These are phyloP conservation scores for Cryptococcus maquisensis DNA, from an alignment of 1,284 basidiomycete species.

Conservation along the genomic window DNA sequence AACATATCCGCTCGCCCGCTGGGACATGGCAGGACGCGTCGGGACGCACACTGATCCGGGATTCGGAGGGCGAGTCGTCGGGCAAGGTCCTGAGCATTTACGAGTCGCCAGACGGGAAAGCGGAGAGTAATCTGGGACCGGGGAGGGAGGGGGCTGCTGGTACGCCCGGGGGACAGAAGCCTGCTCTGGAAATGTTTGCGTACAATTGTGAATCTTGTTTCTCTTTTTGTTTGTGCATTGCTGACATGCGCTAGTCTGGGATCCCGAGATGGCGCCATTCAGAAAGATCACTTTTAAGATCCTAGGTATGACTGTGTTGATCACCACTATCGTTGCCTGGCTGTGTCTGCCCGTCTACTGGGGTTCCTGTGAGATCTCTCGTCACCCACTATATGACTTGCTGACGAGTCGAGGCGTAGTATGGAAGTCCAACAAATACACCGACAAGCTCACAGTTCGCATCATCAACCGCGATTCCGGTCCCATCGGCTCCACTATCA, in stretches of 20 bases:
- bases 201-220: conserved; percentile 10
- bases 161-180: not conserved
- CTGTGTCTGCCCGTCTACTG: conserved; percentile 48
- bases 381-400: not conserved
- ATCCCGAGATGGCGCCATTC: conserved; percentile 32
- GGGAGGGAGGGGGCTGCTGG: not conserved
- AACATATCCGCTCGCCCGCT: not conserved
- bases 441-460: conserved; percentile 50
- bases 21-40: not conserved
- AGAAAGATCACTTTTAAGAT: conserved; percentile 38
- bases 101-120: conserved; percentile 4
- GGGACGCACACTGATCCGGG: too few species aligned
- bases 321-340: conserved; percentile 44
- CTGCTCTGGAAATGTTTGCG: conserved; percentile 9
- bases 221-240: not conserved
- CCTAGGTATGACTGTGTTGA: conserved; percentile 20
- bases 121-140: conserved; percentile 4
- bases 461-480: conserved; percentile 53
- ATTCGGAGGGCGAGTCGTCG: too few species aligned
- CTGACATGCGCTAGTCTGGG: conserved; percentile 10
- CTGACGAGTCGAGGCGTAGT: conserved; percentile 27
- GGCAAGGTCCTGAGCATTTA: not conserved
- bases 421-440: conserved; percentile 42
- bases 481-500: conserved; percentile 47
- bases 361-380: conserved; percentile 49